Base-by-base conservation (phyloP, 768 basidiomycete species). In the Mycena indigotica region DNA sequence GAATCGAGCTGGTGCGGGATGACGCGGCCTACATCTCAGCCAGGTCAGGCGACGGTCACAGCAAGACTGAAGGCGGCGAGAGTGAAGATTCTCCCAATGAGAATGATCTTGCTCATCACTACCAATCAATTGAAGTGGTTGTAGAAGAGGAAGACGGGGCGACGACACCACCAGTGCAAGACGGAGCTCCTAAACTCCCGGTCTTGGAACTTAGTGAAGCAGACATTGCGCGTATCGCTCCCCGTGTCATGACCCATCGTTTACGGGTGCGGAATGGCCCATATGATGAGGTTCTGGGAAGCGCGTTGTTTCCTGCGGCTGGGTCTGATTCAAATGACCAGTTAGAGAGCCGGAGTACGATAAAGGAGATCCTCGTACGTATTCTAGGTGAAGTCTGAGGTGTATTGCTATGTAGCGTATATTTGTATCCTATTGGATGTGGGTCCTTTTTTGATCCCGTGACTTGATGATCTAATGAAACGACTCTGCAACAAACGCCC, bases 221-320 rank as follows among this genome's bases (percentile, higher is more conserved):
- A 55, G 88, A 93, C 63, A 78, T 90, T 60, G 87, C 87, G 55
- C 80, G 88, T 57, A 84, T 91, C 26, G 81, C 89, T 60, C 88
- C 88, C 30, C 74, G 88, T 21, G 84, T 87, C 0, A 79, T 93
- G 28, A 86, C 87, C 5, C 91, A 93, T 72, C 86, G 91, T 12
- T 66, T 93, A 58, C 77, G 87, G 50, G 80, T 90, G 54, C 78
- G 89, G 32, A 80, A 85, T 67, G 84, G 88, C 1, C 87, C 87
- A 1, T 76, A 83, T 57, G 87, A 90, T 56, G 88, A 92, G 67
- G 71, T 90, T 2, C 69, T 92, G 55, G 83, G 83, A 6, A 84
- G 88, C 58, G 78, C 82, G 3, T 68, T 86, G 57, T 85, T 79
- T 65, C 83, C 85, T 26, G 88, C 87, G 15, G 55, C 56, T 41